These are phyloP conservation scores for Soucietia sequanensis DNA, from an alignment of 805 yeast species.

Conservation along the genomic window DNA sequence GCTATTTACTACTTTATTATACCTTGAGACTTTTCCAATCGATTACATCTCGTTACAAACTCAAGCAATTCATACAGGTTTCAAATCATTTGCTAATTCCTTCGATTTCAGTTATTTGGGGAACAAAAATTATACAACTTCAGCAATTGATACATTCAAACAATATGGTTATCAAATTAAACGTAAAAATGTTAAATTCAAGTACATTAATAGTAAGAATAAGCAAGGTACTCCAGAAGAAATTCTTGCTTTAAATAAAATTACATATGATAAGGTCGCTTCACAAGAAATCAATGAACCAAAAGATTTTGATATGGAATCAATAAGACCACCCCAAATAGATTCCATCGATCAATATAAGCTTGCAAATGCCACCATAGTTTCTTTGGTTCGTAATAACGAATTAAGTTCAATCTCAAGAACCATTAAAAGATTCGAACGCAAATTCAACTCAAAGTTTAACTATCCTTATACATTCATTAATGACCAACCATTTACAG, in stretches of 20 bases:
- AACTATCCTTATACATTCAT: conserved; percentile 79
- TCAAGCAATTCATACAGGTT: conserved; percentile 5
- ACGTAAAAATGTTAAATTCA: conserved; percentile 32
- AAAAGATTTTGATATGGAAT: conserved; percentile 30
- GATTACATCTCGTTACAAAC: not conserved
- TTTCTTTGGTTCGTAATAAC: conserved; percentile 68
- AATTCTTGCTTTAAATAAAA: conserved; percentile 36
- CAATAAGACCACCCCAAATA: conserved; percentile 24
- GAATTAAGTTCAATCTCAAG: conserved; percentile 50
- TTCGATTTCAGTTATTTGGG: conserved; percentile 10
- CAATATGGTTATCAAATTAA: conserved; percentile 15
- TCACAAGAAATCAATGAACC: conserved; percentile 47
- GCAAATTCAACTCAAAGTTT: conserved; percentile 64
- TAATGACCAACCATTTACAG: conserved; percentile 67
- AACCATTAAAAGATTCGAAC: conserved; percentile 63
- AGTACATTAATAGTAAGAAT: conserved; percentile 26
- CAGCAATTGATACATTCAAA: conserved; percentile 2
- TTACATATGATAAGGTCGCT: conserved; percentile 36
- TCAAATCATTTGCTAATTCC: conserved; percentile 9
- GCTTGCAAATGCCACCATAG: conserved; percentile 72
- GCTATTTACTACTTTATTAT: conserved; percentile 8
- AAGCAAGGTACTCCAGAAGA: conserved; percentile 29
- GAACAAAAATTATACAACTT: not conserved
- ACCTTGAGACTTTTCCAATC: conserved; percentile 7
- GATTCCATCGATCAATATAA: conserved; percentile 22